Evolutionary conservation across 2,329 filamentous ascomycete genomes (phyloP), one percentile per base, ranked within the genome.

Genomic region (Fusarium sp.): DNA sequence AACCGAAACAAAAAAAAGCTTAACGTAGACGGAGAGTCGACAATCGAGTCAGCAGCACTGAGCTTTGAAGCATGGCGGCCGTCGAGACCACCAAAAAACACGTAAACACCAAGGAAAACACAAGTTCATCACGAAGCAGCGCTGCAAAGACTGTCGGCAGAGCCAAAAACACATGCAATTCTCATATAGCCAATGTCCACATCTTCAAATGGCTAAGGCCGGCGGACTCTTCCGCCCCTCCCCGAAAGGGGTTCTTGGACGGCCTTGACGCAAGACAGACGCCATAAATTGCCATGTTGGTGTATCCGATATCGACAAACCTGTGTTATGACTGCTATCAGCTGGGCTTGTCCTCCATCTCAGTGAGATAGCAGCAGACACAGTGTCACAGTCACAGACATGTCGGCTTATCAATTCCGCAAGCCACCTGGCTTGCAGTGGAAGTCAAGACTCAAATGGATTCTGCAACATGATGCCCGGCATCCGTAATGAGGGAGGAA

Each of bases 351-450:
- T 26, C 27, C 32, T 35, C 46, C 35, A 58, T 45, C 30, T 53
- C 27, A 42, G 17, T 15, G 26, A 32, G 26, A 46, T 38, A 26
- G 38, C 41, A 32, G 38, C 48, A 48, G 27, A 49, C 41, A 52
- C 27, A 30, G 53, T 60, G n/a, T 54, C 48, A 61, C 56, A 50
- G 38, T 40, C 41, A 60, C 41, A 46, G 35, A 32, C 18, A 40
- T 44, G 27, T 32, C 37, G 38, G 46, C 52, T 69, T 50, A 37
- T 50, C 26, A n/a, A 42, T 52, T 60, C 41, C 33, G 54, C 49
- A 67, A 59, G 62, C 56, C 63, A 63, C 42, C 27, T 37, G 46
- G 46, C 37, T 41, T 67, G 33, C 37, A 57, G 23, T 23, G 23
- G 23, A 23, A 55, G 62, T 70, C 50, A 62, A 41, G 33, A 20